Evolutionary conservation across 2,329 filamentous ascomycete genomes (phyloP).

Genomic region (Rutstroemia sp.): DNA sequence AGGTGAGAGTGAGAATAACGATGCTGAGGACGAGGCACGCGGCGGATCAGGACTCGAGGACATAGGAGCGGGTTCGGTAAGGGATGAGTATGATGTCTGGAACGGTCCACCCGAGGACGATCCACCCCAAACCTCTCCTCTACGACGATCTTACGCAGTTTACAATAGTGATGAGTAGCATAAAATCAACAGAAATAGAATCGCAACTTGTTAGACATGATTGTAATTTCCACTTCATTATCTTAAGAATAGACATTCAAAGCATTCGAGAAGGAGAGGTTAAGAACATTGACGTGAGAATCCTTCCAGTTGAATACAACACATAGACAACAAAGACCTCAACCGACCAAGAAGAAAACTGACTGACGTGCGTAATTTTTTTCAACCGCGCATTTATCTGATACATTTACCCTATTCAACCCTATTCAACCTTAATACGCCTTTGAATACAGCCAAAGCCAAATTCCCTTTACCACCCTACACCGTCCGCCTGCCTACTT

Average conservation of each 20-base stretch:
- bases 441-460: slow-evolving; percentile 14
- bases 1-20: slow-evolving; percentile 5
- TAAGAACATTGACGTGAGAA: not conserved
- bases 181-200: not conserved
- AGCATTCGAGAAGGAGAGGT: not conserved
- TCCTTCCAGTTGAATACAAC: not conserved
- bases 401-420: slow-evolving; percentile 22
- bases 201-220: not conserved
- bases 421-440: slow-evolving; percentile 13
- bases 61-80: not conserved
- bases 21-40: slow-evolving; percentile 1
- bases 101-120: too few relatives aligned
- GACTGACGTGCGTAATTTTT: not conserved
- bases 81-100: not conserved
- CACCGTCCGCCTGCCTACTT: not conserved
- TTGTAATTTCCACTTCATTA: slow-evolving; percentile 2
- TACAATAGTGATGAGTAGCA: slow-evolving; percentile 6
- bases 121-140: not conserved
- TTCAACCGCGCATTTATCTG: not conserved
- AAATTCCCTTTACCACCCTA: not conserved
- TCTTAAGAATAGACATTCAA: slow-evolving; percentile 5
- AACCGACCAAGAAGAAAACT: slow-evolving; percentile 1
- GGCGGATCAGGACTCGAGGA: not conserved
- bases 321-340: not conserved
- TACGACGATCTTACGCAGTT: slow-evolving; percentile 3